These are phyloP conservation scores for Sclerotiophoma versabilis DNA, from an alignment of 2,329 filamentous ascomycete genomes.

Conservation along the genomic window DNA sequence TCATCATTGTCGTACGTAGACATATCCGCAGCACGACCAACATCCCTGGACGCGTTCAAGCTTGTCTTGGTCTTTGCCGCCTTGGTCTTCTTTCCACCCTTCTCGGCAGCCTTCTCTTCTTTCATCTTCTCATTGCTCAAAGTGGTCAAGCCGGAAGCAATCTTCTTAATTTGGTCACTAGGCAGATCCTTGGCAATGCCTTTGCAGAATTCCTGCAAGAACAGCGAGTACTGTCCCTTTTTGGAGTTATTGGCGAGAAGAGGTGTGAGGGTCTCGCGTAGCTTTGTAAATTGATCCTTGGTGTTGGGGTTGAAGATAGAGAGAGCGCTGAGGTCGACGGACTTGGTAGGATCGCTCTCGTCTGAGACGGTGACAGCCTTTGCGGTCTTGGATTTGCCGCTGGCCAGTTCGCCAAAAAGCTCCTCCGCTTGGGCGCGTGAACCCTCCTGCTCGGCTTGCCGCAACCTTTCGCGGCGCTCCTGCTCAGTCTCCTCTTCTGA, in stretches of 20 bases:
- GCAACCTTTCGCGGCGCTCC: constrained; percentile 75
- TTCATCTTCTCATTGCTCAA: constrained; percentile 98
- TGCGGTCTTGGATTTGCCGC: constrained; percentile 74
- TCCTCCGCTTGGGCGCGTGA: constrained; percentile 92
- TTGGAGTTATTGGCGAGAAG: constrained; percentile 77
- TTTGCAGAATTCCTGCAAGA: constrained; percentile 90
- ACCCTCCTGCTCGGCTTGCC: constrained; percentile 81
- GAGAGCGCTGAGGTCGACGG: constrained; percentile 80
- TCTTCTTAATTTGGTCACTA: constrained; percentile 96
- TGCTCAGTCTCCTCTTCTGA: constrained; percentile 76
- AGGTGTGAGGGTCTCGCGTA: constrained; percentile 80
- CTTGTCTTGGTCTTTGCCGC: constrained; percentile 93
- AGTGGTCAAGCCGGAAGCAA: constrained; percentile 84
- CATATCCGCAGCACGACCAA: constrained; percentile 69
- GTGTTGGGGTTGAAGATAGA: constrained; percentile 88
- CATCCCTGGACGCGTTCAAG: constrained; percentile 70
- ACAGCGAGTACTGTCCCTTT: constrained; percentile 89
- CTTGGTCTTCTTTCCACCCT: constrained; percentile 96
- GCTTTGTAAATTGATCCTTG: constrained; percentile 82
- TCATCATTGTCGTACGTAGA: constrained; percentile 81
- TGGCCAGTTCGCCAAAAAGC: constrained; percentile 78
- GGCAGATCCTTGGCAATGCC: constrained; percentile 85
- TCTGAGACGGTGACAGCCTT: constrained; percentile 74
- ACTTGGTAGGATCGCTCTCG: constrained; percentile 74
- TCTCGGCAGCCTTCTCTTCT: constrained; percentile 94